These are phyloP conservation scores for Setomelanomma holmii DNA, from an alignment of 2,329 filamentous ascomycete species.

Conservation along the genomic window DNA sequence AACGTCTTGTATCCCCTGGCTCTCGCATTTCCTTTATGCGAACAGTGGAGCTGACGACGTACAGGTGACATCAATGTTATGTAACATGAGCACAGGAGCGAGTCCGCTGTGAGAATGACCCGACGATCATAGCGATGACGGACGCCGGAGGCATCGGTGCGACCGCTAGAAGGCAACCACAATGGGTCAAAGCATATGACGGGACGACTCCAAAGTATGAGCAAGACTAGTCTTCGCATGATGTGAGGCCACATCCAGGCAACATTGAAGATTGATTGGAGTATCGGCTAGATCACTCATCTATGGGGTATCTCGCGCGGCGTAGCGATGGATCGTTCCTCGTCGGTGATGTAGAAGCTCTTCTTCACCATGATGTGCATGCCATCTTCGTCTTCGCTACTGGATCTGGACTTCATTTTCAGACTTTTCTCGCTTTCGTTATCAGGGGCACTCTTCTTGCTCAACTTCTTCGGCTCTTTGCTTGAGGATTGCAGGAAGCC, in stretches of 20 bases:
- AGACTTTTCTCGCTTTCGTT: slow-evolving; percentile 36
- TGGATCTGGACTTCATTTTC: slow-evolving; percentile 19
- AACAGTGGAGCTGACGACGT: slow-evolving; percentile 7
- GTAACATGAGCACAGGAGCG: too few species aligned
- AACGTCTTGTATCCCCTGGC: background rate
- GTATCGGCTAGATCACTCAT: background rate
- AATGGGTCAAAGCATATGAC: background rate
- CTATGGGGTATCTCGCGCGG: slow-evolving; percentile 1
- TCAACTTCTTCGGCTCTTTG: slow-evolving; percentile 17
- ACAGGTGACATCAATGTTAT: too few species aligned
- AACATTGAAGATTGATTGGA: background rate
- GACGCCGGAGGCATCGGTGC: too few species aligned
- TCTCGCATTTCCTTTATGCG: background rate
- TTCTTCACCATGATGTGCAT: slow-evolving; percentile 43
- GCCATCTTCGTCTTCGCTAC: slow-evolving; percentile 24
- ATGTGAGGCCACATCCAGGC: too few species aligned
- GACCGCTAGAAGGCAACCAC: too few species aligned
- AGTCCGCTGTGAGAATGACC: too few species aligned
- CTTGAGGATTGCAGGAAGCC: slow-evolving; percentile 5
- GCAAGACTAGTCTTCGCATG: too few species aligned
- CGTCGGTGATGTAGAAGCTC: slow-evolving; percentile 40
- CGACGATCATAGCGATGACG: too few species aligned
- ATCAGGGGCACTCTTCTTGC: slow-evolving; percentile 13
- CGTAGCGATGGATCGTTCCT: slow-evolving; percentile 23
- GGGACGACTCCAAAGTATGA: too few species aligned